Percentiles rank a stretch among this genome's conserved stretches.
phyloP scores from a whole-genome alignment of 78 protist species.

The Dictyostelium brefeldianum region DNA sequence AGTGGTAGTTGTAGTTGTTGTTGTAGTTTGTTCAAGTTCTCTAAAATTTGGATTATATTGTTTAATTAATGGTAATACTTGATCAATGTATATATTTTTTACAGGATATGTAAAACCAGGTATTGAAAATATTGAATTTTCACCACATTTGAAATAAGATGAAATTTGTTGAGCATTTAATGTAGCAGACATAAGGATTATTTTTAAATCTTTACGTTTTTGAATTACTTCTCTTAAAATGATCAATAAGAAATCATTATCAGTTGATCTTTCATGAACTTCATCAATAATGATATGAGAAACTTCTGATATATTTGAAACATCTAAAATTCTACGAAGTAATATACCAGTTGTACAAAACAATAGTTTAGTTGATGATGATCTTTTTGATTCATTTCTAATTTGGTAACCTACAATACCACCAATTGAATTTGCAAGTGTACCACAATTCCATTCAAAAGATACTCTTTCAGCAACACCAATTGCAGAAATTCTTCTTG shows the following conservation, averaged over 20 bases:
- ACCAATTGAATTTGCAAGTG: conserved; percentile 51
- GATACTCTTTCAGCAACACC: conserved; percentile 94
- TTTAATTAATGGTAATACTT: not conserved
- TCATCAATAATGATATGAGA: conserved; percentile 85
- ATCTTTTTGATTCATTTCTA: conserved; percentile 62
- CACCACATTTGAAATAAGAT: conserved; percentile 75
- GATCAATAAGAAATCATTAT: conserved; percentile 81
- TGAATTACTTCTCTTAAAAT: conserved; percentile 26
- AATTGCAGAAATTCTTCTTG: conserved; percentile 95
- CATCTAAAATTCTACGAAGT: conserved; percentile 60
- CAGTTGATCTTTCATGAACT: conserved; percentile 83
- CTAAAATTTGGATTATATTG: not conserved
- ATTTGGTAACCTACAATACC: conserved; percentile 90
- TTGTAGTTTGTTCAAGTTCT: not conserved
- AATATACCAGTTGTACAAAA: conserved; percentile 91
- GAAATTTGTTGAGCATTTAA: conserved; percentile 89
- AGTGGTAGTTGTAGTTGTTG: conserved; percentile 49
- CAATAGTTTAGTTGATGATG: conserved; percentile 80
- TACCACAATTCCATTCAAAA: conserved; percentile 86
- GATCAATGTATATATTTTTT: conserved; percentile 37
- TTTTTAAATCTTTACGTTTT: conserved; percentile 65
- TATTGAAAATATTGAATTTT: conserved; percentile 51
- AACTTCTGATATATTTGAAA: not conserved
- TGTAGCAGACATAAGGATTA: conserved; percentile 94
- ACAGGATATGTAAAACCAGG: conserved; percentile 90